These are phyloP conservation scores for Rhizoclosmatium globosum DNA, from an alignment of 192 early-diverging fungal genomes.

Conservation along the genomic window DNA sequence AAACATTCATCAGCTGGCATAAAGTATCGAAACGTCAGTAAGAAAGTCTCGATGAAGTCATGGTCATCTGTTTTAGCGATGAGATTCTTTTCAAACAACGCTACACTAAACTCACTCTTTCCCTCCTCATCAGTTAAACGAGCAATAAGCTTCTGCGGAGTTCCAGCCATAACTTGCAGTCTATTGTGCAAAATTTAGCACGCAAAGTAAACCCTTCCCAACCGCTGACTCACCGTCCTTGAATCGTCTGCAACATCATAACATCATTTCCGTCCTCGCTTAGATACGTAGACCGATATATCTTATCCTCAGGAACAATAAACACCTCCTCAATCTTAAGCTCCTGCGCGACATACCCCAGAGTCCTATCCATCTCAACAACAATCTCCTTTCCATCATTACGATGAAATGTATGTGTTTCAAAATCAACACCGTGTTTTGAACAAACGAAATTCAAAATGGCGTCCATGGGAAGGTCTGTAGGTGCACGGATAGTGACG, in stretches of 20 bases:
- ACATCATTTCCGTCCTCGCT: constrained; percentile 60
- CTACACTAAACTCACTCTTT: constrained; percentile 38
- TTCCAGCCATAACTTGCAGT: constrained; percentile 59
- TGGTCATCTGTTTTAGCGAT: constrained; percentile 40
- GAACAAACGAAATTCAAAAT: constrained; percentile 53
- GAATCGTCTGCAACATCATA: constrained; percentile 52
- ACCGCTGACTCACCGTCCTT: constrained; percentile 50
- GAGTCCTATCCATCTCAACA: constrained; percentile 58
- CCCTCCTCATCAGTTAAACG: constrained; percentile 52
- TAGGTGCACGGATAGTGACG: constrained; percentile 45
- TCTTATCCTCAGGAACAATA: constrained; percentile 58
- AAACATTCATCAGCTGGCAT: constrained; percentile 62
- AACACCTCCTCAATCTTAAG: constrained; percentile 45
- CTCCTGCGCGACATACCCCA: constrained; percentile 45
- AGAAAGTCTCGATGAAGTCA: constrained; percentile 58
- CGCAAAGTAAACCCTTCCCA: background rate
- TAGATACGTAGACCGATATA: constrained; percentile 55
- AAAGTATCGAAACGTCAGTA: constrained; percentile 63
- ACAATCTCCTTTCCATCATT: constrained; percentile 31
- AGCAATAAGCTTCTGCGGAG: constrained; percentile 61
- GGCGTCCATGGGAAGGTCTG: constrained; percentile 51
- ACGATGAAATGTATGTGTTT: constrained; percentile 48
- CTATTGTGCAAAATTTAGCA: constrained; percentile 24
- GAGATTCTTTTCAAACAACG: background rate
- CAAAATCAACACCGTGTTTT: constrained; percentile 48